phyloP scores from a whole-genome alignment of 257 asterid genomes.

The Salvia hispanica region DNA sequence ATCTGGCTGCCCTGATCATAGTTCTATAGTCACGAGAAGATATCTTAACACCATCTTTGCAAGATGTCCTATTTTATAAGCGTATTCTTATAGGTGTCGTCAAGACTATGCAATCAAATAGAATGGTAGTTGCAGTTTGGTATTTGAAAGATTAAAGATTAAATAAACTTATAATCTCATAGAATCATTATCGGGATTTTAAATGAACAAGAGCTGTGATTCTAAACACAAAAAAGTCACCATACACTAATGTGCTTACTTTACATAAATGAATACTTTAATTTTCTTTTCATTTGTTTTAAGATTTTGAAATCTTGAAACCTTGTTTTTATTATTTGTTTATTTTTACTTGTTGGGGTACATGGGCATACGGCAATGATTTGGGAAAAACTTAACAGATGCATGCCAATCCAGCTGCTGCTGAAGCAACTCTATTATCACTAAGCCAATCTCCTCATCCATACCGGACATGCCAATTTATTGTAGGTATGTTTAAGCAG shows the following conservation, averaged over 20 bases:
- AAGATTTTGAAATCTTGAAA: slow-evolving; percentile 17
- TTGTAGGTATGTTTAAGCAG: slow-evolving; percentile 66
- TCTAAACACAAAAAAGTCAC: neutral
- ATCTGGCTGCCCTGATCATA: neutral
- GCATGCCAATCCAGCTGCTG: slow-evolving; percentile 80
- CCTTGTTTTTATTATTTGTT: slow-evolving; percentile 30
- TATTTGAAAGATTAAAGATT: slow-evolving; percentile 1
- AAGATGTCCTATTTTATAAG: neutral
- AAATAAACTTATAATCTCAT: slow-evolving; percentile 2
- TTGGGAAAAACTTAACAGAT: slow-evolving; percentile 51
- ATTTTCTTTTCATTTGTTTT: slow-evolving; percentile 11
- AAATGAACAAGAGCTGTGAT: neutral
- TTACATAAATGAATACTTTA: neutral
- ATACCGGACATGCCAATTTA: slow-evolving; percentile 80
- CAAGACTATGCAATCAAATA: slow-evolving; percentile 16
- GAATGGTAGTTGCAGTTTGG: slow-evolving; percentile 10
- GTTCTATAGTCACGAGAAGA: neutral
- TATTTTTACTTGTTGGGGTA: slow-evolving; percentile 33
- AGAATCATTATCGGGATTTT: neutral
- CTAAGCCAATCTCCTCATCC: slow-evolving; percentile 78
- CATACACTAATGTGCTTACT: neutral
- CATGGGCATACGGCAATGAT: slow-evolving; percentile 33
- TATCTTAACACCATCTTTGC: neutral
- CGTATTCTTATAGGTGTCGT: slow-evolving; percentile 1
- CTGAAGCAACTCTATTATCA: slow-evolving; percentile 81